A percentile compares a stretch with the other conserved stretches of the same genome.
Conservation (phyloP, 2,329 filamentous ascomycete genomes). For the Dactylellina cionopaga region DNA sequence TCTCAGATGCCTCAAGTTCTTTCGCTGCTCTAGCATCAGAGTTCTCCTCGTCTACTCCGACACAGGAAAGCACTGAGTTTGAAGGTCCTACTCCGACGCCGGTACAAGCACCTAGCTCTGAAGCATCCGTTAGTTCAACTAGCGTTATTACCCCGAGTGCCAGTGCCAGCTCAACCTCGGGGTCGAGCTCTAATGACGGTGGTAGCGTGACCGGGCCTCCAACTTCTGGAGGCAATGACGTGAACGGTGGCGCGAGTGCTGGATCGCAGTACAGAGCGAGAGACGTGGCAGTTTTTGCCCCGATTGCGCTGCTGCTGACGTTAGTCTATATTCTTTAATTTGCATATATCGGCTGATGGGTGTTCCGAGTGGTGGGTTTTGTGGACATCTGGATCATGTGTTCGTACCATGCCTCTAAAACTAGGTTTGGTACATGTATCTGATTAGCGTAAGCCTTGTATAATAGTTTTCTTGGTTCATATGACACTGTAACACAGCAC, state of each 20-base stretch:
- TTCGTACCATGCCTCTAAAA: too few relatives aligned
- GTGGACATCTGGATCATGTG: too few relatives aligned
- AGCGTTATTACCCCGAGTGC: slow-evolving; percentile 2
- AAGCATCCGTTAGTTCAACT: too few relatives aligned
- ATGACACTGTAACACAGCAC: too few relatives aligned
- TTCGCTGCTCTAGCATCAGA: slow-evolving; percentile 19
- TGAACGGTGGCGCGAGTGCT: slow-evolving; percentile 1
- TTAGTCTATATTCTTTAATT: slow-evolving; percentile 35
- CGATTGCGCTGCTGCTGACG: slow-evolving; percentile 26
- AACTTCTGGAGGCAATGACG: neutral
- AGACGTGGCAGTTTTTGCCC: slow-evolving; percentile 35
- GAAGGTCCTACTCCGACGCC: slow-evolving; percentile 31
- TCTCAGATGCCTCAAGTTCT: slow-evolving; percentile 8
- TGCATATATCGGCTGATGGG: neutral
- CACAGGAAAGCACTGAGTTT: slow-evolving; percentile 29
- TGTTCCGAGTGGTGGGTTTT: too few relatives aligned
- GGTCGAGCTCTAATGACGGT: neutral
- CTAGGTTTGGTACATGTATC: too few relatives aligned
- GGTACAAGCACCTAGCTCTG: neutral
- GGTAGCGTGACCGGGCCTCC: neutral
- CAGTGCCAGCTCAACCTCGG: neutral
- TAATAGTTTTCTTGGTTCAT: too few relatives aligned
- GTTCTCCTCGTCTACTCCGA: slow-evolving; percentile 29
- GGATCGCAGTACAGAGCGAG: slow-evolving; percentile 31
- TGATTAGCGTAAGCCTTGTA: too few relatives aligned